Percentiles rank a stretch among this genome's conserved stretches.
Evolutionary conservation across 257 asterid species (phyloP).

Genomic region (Solanum bulbocastanum): DNA sequence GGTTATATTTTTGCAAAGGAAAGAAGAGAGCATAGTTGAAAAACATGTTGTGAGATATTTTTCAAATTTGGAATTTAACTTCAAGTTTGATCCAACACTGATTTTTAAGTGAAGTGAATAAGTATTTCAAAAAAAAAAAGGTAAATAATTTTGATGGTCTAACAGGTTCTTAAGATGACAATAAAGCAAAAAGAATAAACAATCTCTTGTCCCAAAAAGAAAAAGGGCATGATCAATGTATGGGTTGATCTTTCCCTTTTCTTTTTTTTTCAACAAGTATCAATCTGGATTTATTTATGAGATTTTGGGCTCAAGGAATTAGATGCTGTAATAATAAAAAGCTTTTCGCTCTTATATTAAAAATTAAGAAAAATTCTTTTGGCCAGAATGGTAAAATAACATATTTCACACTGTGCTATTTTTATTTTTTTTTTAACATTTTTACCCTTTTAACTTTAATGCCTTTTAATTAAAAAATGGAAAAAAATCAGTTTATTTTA

Average conservation of each 20-base stretch:
- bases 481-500: too few species aligned
- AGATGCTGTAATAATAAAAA: neutral
- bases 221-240: neutral
- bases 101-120: neutral
- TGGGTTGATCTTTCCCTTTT: neutral
- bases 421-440: too few species aligned
- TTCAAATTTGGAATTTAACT: neutral
- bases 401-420: too few species aligned
- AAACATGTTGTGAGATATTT: neutral
- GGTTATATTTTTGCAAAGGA: neutral
- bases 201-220: neutral
- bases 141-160: too few species aligned
- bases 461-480: too few species aligned
- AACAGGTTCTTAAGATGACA: neutral
- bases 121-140: too few species aligned
- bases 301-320: neutral
- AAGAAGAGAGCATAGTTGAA: neutral
- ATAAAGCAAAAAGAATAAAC: neutral
- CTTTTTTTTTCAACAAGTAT: neutral
- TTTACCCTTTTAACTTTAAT: too few species aligned
- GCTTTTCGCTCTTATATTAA: neutral
- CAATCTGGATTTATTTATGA: neutral
- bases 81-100: neutral
- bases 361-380: too few species aligned
- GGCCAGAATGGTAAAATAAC: too few species aligned